Base-by-base conservation (phyloP, 2,329 filamentous ascomycete genomes). In the Neofusicoccum laricinum region DNA sequence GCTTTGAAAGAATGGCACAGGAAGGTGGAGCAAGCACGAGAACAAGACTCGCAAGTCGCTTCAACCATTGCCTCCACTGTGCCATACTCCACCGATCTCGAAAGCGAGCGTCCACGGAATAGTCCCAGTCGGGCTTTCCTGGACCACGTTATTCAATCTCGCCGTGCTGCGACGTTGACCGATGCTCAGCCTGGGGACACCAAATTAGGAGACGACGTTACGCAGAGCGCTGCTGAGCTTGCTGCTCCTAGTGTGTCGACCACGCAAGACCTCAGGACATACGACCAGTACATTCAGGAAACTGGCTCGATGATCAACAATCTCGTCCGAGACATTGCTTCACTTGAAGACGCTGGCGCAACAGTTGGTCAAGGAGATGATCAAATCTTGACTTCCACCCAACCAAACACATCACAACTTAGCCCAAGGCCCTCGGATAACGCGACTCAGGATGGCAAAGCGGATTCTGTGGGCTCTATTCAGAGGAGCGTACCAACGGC, bases 211-310 rank as follows among this genome's bases (percentile, higher is more conserved):
- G 78, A 81, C 14, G 78, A 81, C 14, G 76, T 77, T 46, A 67
- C 76, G 50, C 75, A 74, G 65, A 83, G 79, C 67, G 79, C 78
- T 15, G 83, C 81, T 4, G 80, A 83, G 67, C 72, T 80, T 34
- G 79, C 79, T 5, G 82, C 81, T 15, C 80, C 81, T 10, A 82
- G 79, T 67, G 68, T 75, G 32, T 71, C 70, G 36, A 75, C 75
- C 40, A 82, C 80, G 6, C 80, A 81, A 19, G 72, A 78, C 63
- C 68, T 79, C 7, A 64, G 66, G 32, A 69, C 66, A 49, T 73
- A 71, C 40, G 76, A 78, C 59, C 71, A 74, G 34, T 71, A 72
- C 25, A 68, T 78, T 2, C 71, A 74, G 15, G 75, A 77, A n/a
- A 70, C 75, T 11, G 36, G 25, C n/a, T 49, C 36, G 41, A 14